phyloP scores from a whole-genome alignment of 108 stramenopile genomes.

The Skeletonema marinoi region DNA sequence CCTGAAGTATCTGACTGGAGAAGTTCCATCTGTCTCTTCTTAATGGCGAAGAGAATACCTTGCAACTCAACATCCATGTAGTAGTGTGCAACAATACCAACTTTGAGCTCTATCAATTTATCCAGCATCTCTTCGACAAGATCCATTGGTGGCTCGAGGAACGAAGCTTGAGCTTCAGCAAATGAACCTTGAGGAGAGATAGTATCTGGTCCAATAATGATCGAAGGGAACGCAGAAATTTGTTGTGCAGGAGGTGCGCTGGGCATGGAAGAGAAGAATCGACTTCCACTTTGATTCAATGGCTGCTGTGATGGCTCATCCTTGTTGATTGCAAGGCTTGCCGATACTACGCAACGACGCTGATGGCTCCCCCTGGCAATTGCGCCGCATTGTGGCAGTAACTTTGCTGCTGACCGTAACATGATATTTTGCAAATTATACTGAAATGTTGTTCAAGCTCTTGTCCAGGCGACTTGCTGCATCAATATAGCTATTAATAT shows the following conservation, averaged over 20 bases:
- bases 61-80: slow-evolving; percentile 98
- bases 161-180: slow-evolving; percentile 88
- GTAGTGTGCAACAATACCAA: slow-evolving; percentile 94
- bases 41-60: slow-evolving; percentile 79
- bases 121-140: slow-evolving; percentile 62
- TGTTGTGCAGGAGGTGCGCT: slow-evolving; percentile 36
- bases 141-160: slow-evolving; percentile 75
- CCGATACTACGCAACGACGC: background rate
- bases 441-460: background rate
- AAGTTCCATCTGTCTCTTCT: slow-evolving; percentile 35
- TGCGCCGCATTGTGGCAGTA: background rate
- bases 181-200: slow-evolving; percentile 77
- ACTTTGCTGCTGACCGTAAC: background rate
- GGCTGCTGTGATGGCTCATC: background rate
- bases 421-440: background rate
- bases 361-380: background rate
- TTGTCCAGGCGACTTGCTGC: background rate
- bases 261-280: background rate
- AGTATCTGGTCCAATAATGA: slow-evolving; percentile 65
- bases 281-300: background rate
- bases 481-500: background rate
- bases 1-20: background rate
- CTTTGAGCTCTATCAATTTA: slow-evolving; percentile 61
- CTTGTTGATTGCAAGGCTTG: background rate
- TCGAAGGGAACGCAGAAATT: slow-evolving; percentile 64